Evolutionary conservation across 352 stramenopile species (phyloP), one percentile per base, ranked within the genome.

Genomic region (Phytophthora sp.): DNA sequence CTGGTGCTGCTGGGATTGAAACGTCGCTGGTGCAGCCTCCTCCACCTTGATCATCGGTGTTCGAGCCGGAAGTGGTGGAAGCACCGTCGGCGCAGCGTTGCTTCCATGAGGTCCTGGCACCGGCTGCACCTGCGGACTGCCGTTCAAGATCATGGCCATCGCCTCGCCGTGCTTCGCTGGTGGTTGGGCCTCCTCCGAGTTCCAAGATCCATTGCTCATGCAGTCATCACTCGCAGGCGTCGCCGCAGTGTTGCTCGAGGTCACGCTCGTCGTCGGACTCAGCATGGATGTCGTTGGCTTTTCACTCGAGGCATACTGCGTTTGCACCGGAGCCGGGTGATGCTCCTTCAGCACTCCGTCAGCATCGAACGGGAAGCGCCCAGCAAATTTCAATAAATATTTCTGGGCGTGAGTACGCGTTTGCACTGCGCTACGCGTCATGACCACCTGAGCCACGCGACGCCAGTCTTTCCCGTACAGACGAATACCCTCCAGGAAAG

Each of bases 301-400:
- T 8, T 50, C 42, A 39, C 2, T 27, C 9, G 48, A 23, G n/a
- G 31, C 6, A 50, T 59, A 54, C 28, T 58, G 51, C 26, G 27
- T 50, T 18, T 63, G 61, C 26, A 46, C 45, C 3, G 68, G 62
- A 24, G 57, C 15, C 30, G 60, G 30, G 5, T 62, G 48, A 31
- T 81, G 67, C 21, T 79, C 61, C 55, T 81, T 81, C 42, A 74
- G 44, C 57, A 76, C 59, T 49, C 68, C 68, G 21, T 84, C 68
- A 1, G 76, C 43, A n/a, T 93, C 84, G 45, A 93, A 91, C 3
- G 82, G 82, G 55, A 91, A 91, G 18, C 80, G 81, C 38, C 85
- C 85, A 62, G 85, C 83, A 77, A 95, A 92, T 79, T 96, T 96
- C 69, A 94, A 90, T 85, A 96, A 93, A 91, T 96, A 96, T 67